Evolutionary conservation across 1,139 yeast genomes (phyloP).

Genomic region (Protomyces gravidus): DNA sequence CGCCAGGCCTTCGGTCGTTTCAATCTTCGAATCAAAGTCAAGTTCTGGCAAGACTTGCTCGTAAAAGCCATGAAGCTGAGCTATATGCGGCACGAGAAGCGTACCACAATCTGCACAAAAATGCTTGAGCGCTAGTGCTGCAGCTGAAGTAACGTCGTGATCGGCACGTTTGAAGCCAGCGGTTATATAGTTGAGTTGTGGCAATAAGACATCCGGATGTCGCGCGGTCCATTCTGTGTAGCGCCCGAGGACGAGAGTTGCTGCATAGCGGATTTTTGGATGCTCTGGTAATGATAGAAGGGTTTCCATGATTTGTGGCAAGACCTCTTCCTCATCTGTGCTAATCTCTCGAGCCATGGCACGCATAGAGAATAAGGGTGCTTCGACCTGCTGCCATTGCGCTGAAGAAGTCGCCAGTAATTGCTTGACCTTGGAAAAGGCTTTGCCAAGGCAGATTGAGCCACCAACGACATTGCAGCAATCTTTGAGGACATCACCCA

Average conservation of each 20-base stretch:
- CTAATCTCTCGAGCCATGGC: constrained; percentile 93
- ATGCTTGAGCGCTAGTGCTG: constrained; percentile 90
- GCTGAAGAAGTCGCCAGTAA: constrained; percentile 41
- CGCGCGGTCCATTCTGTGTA: constrained; percentile 92
- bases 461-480: constrained; percentile 90
- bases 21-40: constrained; percentile 68
- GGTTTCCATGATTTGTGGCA: constrained; percentile 74
- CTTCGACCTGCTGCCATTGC: constrained; percentile 84
- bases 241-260: constrained; percentile 86
- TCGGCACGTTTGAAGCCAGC: constrained; percentile 58
- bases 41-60: constrained; percentile 54
- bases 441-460: constrained; percentile 58
- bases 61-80: constrained; percentile 72
- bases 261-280: constrained; percentile 82
- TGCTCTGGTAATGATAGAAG: constrained; percentile 75
- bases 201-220: constrained; percentile 76
- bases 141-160: constrained; percentile 68
- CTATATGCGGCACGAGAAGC: constrained; percentile 62
- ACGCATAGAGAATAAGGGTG: constrained; percentile 82
- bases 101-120: constrained; percentile 87
- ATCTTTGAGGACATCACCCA: constrained; percentile 94
- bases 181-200: constrained; percentile 78
- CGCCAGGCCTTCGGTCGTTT: constrained; percentile 85
- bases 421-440: constrained; percentile 51
- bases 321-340: constrained; percentile 56